Evolutionary conservation across 1,284 basidiomycete genomes (phyloP).

Genomic region (Lentinula novae-zelandiae): DNA sequence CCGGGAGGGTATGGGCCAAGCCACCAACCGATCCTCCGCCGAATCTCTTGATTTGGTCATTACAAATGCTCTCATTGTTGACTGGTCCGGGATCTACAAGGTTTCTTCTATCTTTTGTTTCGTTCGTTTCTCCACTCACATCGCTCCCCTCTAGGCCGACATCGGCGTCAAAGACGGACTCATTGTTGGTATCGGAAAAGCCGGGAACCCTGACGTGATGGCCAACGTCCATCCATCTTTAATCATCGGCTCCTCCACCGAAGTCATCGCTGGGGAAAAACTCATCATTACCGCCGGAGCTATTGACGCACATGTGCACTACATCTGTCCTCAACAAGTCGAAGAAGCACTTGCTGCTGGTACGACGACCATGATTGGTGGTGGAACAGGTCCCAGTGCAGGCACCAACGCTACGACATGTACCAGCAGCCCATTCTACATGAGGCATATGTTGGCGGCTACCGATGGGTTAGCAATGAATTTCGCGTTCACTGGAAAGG

Average conservation of each 20-base stretch:
- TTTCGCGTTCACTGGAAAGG: conserved; percentile 91
- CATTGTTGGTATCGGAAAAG: conserved; percentile 92
- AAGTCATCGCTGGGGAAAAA: conserved; percentile 94
- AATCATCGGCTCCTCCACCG: conserved; percentile 84
- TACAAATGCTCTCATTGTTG: conserved; percentile 91
- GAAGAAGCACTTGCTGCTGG: conserved; percentile 66
- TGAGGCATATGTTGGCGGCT: conserved; percentile 84
- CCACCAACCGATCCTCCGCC: conserved; percentile 63
- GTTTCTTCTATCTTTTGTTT: conserved; percentile 30
- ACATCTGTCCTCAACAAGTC: conserved; percentile 92
- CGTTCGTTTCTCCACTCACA: background rate
- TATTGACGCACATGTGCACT: conserved; percentile 90
- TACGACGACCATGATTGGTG: conserved; percentile 88
- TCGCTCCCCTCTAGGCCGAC: conserved; percentile 66
- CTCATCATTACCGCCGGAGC: conserved; percentile 93
- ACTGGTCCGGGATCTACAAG: conserved; percentile 97
- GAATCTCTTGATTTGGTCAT: conserved; percentile 90
- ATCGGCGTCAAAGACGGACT: conserved; percentile 87
- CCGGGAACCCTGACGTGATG: conserved; percentile 97
- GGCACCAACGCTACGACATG: conserved; percentile 95
- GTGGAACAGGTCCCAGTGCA: conserved; percentile 90
- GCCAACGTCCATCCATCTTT: conserved; percentile 73
- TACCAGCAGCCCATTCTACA: conserved; percentile 85
- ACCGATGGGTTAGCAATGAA: conserved; percentile 91
- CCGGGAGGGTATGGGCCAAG: conserved; percentile 97